Base-by-base conservation (phyloP, 2,329 filamentous ascomycete species). In the Aspergillus pseudotamarii region DNA sequence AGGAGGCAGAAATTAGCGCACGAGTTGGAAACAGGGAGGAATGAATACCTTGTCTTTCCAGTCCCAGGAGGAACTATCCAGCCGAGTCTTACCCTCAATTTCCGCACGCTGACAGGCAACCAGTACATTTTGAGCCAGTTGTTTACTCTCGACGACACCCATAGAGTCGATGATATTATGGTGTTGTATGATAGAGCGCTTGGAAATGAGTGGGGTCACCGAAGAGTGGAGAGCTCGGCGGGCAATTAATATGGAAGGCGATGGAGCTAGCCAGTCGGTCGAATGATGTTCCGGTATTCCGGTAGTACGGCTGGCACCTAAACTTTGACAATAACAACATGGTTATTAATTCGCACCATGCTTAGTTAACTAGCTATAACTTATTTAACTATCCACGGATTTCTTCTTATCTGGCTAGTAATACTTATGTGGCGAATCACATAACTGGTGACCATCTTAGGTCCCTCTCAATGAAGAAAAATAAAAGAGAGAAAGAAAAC, bases 141-240 rank as follows among this genome's bases (percentile, higher is more conserved):
- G 36, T 46, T 46, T 58, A 46, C 56, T 58, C 41, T 58, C 56
- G 26, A 46, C 56, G 26, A 58, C 56, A 28, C 56, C 56, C 56
- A 58, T 58, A 26, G 41, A 21, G 41, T 45, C 36, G 38, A 26
- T 26, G 56, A 46, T 55, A 34, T 23, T 55, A 32, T 55, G 51
- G 51, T 34, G 32, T 23, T 46, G 51, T 32, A 55, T 55, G n/a
- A 55, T 21, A 30, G 32, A 34, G 32, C 32, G 51, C 32, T 55
- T 34, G 51, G 51, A n/a, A 55, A 55, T 32, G 51, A 34, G 30
- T 55, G 30, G 51, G 32, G 23, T 55, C 51, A 36, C 34, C 34
- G 34, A 36, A 36, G 34, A 51, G 23, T 23, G 30, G 48, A 51
- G 30, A 30, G 48, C 23, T 51, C 30, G 48, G 48, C 30, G 48